phyloP scores from a whole-genome alignment of 768 basidiomycete species.

The Termitomyces sp. region DNA sequence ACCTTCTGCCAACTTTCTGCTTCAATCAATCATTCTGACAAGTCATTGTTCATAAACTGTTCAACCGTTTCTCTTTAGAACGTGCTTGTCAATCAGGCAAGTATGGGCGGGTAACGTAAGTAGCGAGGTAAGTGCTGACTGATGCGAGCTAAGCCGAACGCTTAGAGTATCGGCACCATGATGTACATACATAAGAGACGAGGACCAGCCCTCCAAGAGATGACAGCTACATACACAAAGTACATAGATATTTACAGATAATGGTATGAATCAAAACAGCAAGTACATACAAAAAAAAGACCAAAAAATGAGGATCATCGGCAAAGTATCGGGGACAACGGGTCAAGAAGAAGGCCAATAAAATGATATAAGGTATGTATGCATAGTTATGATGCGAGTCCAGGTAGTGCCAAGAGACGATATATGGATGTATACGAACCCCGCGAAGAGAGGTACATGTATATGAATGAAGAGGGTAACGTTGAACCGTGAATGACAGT shows the following conservation, averaged over 20 bases:
- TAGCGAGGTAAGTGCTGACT: background rate
- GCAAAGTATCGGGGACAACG: background rate
- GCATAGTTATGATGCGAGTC: background rate
- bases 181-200: no score
- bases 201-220: background rate
- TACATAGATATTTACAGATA: background rate
- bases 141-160: background rate
- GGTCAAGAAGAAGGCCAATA: background rate
- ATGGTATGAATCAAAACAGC: background rate
- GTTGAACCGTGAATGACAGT: background rate
- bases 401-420: no score
- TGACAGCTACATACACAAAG: background rate
- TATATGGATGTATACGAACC: no score
- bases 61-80: background rate
- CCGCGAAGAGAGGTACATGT: no score
- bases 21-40: background rate
- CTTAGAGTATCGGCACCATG: background rate
- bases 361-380: background rate
- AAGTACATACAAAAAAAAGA: background rate
- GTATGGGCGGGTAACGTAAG: background rate
- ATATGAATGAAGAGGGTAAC: background rate
- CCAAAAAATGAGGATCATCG: background rate
- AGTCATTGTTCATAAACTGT: background rate
- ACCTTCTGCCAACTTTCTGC: background rate
- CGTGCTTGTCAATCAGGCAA: background rate